Percentiles rank a stretch among this genome's conserved stretches.
These are phyloP conservation scores for Deinandra increscens DNA, from an alignment of 129 eudicot genomes.

Conservation along the genomic window DNA sequence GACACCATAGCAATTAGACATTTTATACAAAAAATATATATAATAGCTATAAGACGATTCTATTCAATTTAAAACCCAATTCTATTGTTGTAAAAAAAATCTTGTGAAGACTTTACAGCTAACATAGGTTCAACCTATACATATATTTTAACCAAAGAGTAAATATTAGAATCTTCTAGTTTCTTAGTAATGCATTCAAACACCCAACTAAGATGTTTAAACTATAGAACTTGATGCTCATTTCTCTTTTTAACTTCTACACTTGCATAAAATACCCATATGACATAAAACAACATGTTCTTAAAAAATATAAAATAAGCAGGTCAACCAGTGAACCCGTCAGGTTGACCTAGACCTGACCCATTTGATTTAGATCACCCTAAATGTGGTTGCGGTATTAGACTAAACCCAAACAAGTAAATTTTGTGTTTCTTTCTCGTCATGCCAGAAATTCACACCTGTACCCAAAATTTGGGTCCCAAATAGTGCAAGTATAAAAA, in stretches of 20 bases:
- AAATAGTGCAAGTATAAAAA: constrained; percentile 4
- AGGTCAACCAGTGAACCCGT: neutral
- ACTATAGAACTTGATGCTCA: too few relatives aligned
- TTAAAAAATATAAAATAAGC: neutral
- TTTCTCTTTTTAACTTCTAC: too few relatives aligned
- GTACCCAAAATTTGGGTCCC: too few relatives aligned
- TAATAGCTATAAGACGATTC: too few relatives aligned
- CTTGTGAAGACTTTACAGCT: too few relatives aligned
- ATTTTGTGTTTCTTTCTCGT: neutral
- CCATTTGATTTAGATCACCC: neutral
- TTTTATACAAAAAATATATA: too few relatives aligned
- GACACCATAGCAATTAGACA: too few relatives aligned
- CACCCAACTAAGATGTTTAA: neutral
- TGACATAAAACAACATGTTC: too few relatives aligned
- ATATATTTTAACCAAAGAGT: neutral
- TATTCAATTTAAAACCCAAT: too few relatives aligned
- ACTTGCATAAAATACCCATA: too few relatives aligned
- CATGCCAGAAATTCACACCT: neutral
- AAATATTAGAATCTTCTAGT: neutral
- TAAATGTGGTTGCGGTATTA: neutral
- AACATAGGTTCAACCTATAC: too few relatives aligned
- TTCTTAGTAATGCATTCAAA: constrained; percentile 10
- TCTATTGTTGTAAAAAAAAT: too few relatives aligned
- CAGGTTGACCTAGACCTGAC: neutral
- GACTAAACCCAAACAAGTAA: neutral